Conservation (phyloP, 257 asterid genomes). For the Nicotiana obtusifolia region DNA sequence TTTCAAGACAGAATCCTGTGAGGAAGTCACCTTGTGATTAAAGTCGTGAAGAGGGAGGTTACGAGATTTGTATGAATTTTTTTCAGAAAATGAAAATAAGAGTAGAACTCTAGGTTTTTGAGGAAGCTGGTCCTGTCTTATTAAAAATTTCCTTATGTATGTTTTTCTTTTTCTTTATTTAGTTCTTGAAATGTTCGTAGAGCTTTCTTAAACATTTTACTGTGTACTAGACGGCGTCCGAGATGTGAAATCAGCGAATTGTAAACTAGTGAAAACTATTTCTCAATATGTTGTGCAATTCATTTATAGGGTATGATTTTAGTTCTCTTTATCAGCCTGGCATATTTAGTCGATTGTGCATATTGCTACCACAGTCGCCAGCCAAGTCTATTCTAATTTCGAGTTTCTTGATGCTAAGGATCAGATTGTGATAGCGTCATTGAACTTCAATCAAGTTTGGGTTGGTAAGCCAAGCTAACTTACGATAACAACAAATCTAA, state of each 20-base stretch:
- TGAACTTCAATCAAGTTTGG: no score
- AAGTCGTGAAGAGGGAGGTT: no score
- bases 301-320: background rate
- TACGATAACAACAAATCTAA: no score
- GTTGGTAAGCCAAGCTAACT: no score
- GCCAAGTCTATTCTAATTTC: no score
- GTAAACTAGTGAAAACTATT: slow-evolving; percentile 2
- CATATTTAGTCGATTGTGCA: background rate
- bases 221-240: background rate
- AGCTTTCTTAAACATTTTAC: background rate
- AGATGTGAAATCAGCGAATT: background rate
- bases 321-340: background rate
- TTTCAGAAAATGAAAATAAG: background rate
- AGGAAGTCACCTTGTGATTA: background rate
- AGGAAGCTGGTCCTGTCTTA: background rate
- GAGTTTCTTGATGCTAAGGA: no score
- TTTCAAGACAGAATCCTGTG: slow-evolving; percentile 89
- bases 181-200: background rate
- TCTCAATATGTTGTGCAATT: background rate
- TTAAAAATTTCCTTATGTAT: background rate
- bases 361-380: no score
- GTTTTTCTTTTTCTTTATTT: background rate
- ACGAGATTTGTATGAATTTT: background rate
- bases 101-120: background rate
- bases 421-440: no score